phyloP scores from a whole-genome alignment of 23 red algal genomes.

The Pyropia haitanensis region DNA sequence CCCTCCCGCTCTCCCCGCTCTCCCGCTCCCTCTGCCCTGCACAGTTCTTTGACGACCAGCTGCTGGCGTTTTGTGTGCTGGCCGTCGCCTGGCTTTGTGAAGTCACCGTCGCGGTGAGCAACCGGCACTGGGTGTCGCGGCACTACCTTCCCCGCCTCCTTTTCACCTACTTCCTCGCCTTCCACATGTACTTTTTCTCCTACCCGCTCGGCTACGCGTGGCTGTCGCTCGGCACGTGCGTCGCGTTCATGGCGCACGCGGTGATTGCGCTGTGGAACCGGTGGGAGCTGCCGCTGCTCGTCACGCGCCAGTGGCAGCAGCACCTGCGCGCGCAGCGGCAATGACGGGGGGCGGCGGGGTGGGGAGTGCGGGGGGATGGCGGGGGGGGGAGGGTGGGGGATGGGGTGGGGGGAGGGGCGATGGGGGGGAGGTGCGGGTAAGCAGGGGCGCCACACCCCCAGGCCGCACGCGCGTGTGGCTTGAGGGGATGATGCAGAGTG shows the following conservation, averaged over 20 bases:
- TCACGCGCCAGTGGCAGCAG: no score
- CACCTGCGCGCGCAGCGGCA: no score
- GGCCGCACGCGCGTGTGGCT: no score
- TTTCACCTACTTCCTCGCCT: constrained; percentile 87
- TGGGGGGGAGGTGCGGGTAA: no score
- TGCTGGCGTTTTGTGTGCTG: constrained; percentile 79
- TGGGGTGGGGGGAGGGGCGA: no score
- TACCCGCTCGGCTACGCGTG: constrained; percentile 92
- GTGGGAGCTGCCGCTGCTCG: constrained; percentile 46
- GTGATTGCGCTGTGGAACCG: constrained; percentile 62
- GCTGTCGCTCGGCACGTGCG: constrained; percentile 68
- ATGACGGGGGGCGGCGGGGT: no score
- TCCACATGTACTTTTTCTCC: constrained; percentile 99
- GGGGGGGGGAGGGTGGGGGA: no score
- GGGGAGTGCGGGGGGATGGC: no score
- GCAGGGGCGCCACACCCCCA: no score
- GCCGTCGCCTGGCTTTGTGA: constrained; percentile 85
- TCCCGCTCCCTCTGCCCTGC: no score
- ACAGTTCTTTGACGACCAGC: constrained; percentile 71
- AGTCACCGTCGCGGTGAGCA: constrained; percentile 55
- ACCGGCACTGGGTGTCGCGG: constrained; percentile 55
- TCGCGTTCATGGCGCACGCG: constrained; percentile 89
- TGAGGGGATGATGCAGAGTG: no score
- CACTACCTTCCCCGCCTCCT: constrained; percentile 71
- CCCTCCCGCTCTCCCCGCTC: no score